These are phyloP conservation scores for Didymella glomerata DNA, from an alignment of 2,329 filamentous ascomycete species.

Conservation along the genomic window DNA sequence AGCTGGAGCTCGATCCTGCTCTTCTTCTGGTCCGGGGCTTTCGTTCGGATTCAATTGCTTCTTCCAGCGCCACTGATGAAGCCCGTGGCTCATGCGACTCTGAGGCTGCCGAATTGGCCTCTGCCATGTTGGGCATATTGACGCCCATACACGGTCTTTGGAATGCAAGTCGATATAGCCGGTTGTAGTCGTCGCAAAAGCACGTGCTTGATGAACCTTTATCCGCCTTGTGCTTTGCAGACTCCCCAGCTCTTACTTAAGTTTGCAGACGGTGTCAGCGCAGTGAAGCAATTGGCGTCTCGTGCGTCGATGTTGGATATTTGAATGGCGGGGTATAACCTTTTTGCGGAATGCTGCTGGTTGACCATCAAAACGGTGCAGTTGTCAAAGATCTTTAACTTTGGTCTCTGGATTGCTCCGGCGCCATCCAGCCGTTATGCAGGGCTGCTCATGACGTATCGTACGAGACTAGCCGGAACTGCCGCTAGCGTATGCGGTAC, in stretches of 20 bases:
- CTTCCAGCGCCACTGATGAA: background rate
- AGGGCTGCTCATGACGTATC: conserved; percentile 14
- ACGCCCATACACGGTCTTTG: background rate
- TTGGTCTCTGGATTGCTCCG: conserved; percentile 2
- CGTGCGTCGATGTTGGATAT: background rate
- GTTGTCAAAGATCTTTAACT: conserved; percentile 10
- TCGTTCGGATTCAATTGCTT: conserved; percentile 22
- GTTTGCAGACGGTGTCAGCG: background rate
- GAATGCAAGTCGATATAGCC: background rate
- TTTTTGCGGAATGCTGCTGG: background rate
- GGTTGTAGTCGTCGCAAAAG: background rate
- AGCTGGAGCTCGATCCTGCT: conserved; percentile 19
- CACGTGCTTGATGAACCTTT: background rate
- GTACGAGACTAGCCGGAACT: background rate
- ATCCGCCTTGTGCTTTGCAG: background rate
- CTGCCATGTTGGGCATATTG: conserved; percentile 1
- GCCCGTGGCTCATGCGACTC: background rate
- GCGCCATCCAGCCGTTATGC: conserved; percentile 6
- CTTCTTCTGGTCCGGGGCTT: conserved; percentile 22
- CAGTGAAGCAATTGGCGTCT: background rate
- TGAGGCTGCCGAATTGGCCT: background rate
- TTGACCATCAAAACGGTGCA: background rate
- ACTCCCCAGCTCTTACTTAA: background rate
- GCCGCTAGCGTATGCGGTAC: background rate
- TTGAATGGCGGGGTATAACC: no score